Evolutionary conservation across 306 rosid genomes (phyloP).

Genomic region (Prunus campanulata): DNA sequence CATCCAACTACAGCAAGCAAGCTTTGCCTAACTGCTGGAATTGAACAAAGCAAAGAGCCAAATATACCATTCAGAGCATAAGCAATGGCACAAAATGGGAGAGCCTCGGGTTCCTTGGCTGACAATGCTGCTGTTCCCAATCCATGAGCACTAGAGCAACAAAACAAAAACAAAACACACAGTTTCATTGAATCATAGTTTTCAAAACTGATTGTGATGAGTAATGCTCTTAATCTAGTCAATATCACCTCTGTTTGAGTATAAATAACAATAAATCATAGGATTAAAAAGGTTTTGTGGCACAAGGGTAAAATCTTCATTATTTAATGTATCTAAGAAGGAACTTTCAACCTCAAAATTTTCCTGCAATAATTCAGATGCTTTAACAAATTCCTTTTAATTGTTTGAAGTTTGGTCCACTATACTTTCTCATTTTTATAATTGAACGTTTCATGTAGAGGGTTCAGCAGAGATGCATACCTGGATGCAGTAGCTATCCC

Average conservation of each 20-base stretch:
- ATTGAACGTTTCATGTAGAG: not conserved
- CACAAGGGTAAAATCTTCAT: not conserved
- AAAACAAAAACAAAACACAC: not conserved
- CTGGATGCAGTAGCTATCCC: constrained; percentile 99
- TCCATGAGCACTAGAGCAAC: constrained; percentile 75
- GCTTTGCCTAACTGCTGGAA: constrained; percentile 76
- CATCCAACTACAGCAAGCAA: constrained; percentile 72
- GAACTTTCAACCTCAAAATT: not conserved
- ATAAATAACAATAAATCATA: not conserved
- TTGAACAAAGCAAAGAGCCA: constrained; percentile 83
- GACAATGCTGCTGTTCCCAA: constrained; percentile 95
- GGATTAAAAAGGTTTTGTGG: not conserved
- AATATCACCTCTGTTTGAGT: not conserved
- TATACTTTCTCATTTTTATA: not conserved
- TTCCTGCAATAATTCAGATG: not conserved
- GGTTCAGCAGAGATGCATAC: constrained; percentile 32
- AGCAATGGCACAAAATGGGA: constrained; percentile 95
- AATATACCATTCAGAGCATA: constrained; percentile 88
- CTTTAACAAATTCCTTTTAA: not conserved
- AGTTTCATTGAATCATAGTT: not conserved
- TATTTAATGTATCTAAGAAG: not conserved
- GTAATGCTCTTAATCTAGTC: not conserved
- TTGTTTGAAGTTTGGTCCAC: not conserved
- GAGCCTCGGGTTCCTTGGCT: constrained; percentile 97
- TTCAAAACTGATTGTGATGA: not conserved